Conservation (phyloP, 2,329 filamentous ascomycete species). For the Cladophialophora immunda region DNA sequence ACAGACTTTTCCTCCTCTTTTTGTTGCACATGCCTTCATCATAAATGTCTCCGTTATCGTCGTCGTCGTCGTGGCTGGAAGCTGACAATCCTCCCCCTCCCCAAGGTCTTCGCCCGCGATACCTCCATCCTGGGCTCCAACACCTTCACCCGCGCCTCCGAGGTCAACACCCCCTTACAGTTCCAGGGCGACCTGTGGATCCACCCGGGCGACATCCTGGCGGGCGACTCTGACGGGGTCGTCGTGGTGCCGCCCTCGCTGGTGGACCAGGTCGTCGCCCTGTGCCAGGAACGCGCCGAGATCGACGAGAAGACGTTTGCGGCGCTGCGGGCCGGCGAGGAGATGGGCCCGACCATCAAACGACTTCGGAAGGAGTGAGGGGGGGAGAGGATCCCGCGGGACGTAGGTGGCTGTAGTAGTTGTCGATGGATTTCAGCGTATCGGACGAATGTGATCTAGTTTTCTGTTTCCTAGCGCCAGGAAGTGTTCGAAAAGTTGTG, state of each 20-base stretch:
- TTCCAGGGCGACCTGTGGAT: conserved; percentile 44
- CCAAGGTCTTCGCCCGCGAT: conserved; percentile 44
- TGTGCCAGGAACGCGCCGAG: conserved; percentile 46
- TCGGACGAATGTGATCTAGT: too few species aligned
- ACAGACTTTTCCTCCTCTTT: neutral
- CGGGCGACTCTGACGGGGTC: conserved; percentile 47
- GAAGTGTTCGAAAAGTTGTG: too few species aligned
- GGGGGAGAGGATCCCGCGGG: neutral
- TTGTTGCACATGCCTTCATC: neutral
- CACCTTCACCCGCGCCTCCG: conserved; percentile 47
- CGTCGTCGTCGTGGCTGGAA: conserved; percentile 11
- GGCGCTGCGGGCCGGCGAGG: conserved; percentile 44
- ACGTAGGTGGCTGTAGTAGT: too few species aligned
- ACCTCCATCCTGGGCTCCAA: conserved; percentile 47
- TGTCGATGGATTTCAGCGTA: too few species aligned
- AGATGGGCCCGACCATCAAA: conserved; percentile 49
- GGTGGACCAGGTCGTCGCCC: conserved; percentile 45
- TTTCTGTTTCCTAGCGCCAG: too few species aligned
- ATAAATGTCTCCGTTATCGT: too few species aligned
- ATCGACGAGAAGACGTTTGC: conserved; percentile 49
- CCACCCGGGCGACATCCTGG: conserved; percentile 48
- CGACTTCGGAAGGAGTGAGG: conserved; percentile 21
- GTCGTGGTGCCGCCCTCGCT: conserved; percentile 27
- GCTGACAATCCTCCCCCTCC: conserved; percentile 24
- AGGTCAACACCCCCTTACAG: conserved; percentile 47